Base-by-base conservation (phyloP, 192 early-diverging fungal genomes). In the Umbelopsis vinacea region DNA sequence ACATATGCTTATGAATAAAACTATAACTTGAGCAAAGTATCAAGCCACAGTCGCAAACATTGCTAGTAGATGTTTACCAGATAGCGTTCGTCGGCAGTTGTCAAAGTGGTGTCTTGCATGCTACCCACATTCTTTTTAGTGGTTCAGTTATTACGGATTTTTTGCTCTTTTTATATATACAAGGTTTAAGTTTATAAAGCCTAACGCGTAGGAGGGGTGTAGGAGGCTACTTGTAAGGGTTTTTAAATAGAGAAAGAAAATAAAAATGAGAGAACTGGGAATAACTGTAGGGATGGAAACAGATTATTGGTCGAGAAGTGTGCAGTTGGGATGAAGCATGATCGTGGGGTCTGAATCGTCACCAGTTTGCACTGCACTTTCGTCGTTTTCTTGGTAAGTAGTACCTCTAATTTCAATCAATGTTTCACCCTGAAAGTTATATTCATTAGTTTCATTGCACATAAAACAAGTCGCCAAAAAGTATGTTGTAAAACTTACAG, bases 401-500 rank as follows among this genome's bases (percentile, higher is more conserved):
- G 40, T 53, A 26, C 50, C 33, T 70, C 55, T 60, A 48, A 75
- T 75, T 43, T 70, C 74, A 17, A 75, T 70, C 33, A 75, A 70
- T 6, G 68, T 75, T 48, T 75, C 68, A 12, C 54, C 74, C 74
- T 75, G 29, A 22, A 19, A 17, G 22, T 29, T 5, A 53, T 9
- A 15, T 24, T 60, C 26, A 50, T 37, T 63, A 63, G 33, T n/a
- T 29, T 37, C 29, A 29, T 19, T 15, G 17, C 11, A 14, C 12
- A 37, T 11, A 11, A 11, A 26, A 17, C 24, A 29, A 63, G 1
- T 6, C n/a, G 57, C 17, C 3, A 63, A 5, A 12, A 63, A 63
- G 37, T 63, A 12, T 37, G 12, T 2, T 21, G n/a, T n/a, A n/a
- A 6, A 17, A 35, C 57, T 63, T 66, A 93, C 92, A 45, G 87